Evolutionary conservation across 495 filamentous ascomycete species (phyloP).

Genomic region (Penicillium daleae): DNA sequence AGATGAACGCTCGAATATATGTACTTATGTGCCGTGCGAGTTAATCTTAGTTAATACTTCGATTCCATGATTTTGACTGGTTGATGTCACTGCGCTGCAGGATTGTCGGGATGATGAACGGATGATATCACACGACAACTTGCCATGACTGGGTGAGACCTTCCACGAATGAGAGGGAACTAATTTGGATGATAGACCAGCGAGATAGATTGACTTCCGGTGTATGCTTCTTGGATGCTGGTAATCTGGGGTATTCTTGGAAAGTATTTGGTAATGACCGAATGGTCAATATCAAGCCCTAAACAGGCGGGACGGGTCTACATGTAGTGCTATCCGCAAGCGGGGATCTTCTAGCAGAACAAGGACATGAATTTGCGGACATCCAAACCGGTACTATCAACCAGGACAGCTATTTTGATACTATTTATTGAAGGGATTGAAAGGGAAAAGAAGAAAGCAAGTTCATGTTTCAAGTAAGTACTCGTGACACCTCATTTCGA

Average conservation of each 20-base stretch:
- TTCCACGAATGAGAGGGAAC: slow-evolving; percentile 3
- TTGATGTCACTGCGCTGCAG: slow-evolving; percentile 29
- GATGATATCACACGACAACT: slow-evolving; percentile 32
- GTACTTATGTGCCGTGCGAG: not conserved
- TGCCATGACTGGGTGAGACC: slow-evolving; percentile 14
- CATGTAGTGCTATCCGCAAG: not conserved
- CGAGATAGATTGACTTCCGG: not conserved
- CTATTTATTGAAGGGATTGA: not conserved
- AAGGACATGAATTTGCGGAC: not conserved
- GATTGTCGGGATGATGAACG: slow-evolving; percentile 26
- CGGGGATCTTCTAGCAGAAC: not conserved
- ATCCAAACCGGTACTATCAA: not conserved
- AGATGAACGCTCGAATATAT: not conserved
- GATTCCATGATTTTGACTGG: slow-evolving; percentile 6
- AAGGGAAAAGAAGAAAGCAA: slow-evolving; percentile 4
- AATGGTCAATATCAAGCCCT: not conserved
- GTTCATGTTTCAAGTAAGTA: slow-evolving; percentile 15
- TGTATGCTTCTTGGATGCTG: not conserved
- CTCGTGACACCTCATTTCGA: slow-evolving; percentile 15
- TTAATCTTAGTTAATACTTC: not conserved
- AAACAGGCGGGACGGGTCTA: not conserved
- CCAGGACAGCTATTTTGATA: not conserved
- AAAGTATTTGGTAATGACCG: not conserved
- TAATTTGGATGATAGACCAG: not conserved
- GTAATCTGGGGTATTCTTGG: not conserved